Conservation (phyloP, 2,329 filamentous ascomycete genomes). For the Emmonsiellopsis sp. region DNA sequence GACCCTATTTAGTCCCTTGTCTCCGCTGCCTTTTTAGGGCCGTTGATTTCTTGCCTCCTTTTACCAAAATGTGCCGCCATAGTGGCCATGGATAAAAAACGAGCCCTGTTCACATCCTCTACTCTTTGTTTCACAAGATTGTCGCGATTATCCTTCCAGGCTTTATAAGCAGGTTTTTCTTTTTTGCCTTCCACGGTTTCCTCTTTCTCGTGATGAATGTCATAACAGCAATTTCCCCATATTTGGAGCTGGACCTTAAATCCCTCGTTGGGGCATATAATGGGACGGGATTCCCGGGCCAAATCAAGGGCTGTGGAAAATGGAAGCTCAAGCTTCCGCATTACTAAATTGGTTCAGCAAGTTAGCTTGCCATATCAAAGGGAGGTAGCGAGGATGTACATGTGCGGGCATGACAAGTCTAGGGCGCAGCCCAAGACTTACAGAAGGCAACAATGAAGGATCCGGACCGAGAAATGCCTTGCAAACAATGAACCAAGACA, state of each 20-base stretch:
- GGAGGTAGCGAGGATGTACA: neutral
- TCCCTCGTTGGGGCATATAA: constrained; percentile 13
- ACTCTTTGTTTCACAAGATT: constrained; percentile 2
- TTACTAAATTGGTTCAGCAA: constrained; percentile 8
- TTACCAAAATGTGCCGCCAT: constrained; percentile 6
- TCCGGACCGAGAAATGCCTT: constrained; percentile 16
- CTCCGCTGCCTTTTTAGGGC: neutral
- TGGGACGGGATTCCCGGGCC: constrained; percentile 10
- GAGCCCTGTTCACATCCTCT: constrained; percentile 6
- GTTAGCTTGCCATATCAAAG: neutral
- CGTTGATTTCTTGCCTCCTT: neutral
- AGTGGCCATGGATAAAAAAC: constrained; percentile 5
- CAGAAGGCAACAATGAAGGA: constrained; percentile 15
- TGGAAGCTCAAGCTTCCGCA: constrained; percentile 10
- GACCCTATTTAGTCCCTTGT: neutral
- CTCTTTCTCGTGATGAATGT: neutral
- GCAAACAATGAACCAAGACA: constrained; percentile 16
- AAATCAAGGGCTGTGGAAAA: constrained; percentile 11
- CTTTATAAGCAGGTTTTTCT: constrained; percentile 9
- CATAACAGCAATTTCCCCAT: constrained; percentile 9
- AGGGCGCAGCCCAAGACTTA: constrained; percentile 7
- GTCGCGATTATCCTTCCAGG: constrained; percentile 6
- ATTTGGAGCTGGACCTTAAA: constrained; percentile 14
- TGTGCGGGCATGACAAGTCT: no score
- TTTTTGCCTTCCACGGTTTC: neutral